Evolutionary conservation across 192 early-diverging fungal genomes (phyloP).

Genomic region (Mortierella claussenii): DNA sequence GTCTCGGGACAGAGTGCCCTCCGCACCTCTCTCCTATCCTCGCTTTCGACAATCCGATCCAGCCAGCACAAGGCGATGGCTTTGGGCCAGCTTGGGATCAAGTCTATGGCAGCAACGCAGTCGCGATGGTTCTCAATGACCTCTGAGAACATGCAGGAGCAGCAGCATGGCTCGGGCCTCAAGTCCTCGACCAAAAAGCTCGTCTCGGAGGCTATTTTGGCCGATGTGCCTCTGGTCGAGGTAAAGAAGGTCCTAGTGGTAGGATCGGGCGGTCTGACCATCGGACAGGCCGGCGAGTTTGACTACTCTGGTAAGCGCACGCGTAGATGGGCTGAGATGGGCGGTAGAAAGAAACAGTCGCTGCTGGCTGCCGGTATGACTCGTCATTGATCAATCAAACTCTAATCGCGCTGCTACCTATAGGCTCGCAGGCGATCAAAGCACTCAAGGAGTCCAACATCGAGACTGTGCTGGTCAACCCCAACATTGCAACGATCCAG

Average conservation of each 20-base stretch:
- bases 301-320: slow-evolving; percentile 90
- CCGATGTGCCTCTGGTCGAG: slow-evolving; percentile 58
- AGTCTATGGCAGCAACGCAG: slow-evolving; percentile 31
- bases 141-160: slow-evolving; percentile 12
- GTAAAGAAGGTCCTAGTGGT: slow-evolving; percentile 93
- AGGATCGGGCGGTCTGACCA: slow-evolving; percentile 94
- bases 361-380: not conserved
- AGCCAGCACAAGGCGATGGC: slow-evolving; percentile 12
- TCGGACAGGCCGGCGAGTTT: slow-evolving; percentile 99
- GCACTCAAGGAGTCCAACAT: slow-evolving; percentile 92
- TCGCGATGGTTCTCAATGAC: slow-evolving; percentile 44
- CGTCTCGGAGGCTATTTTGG: slow-evolving; percentile 61
- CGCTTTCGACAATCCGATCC: slow-evolving; percentile 13
- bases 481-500: slow-evolving; percentile 99
- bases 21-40: slow-evolving; percentile 25
- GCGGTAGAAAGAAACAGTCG: not conserved
- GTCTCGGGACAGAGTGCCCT: not conserved
- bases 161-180: slow-evolving; percentile 9
- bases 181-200: slow-evolving; percentile 21
- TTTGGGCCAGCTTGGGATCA: slow-evolving; percentile 22
- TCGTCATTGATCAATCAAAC: not conserved
- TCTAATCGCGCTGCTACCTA: not conserved
- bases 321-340: not conserved
- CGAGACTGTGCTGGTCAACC: slow-evolving; percentile 96
- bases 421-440: slow-evolving; percentile 97